A percentile compares a stretch with the other conserved stretches of the same genome.
phyloP scores from a whole-genome alignment of 164 flowering plant species.

The Nymphaea colorata region DNA sequence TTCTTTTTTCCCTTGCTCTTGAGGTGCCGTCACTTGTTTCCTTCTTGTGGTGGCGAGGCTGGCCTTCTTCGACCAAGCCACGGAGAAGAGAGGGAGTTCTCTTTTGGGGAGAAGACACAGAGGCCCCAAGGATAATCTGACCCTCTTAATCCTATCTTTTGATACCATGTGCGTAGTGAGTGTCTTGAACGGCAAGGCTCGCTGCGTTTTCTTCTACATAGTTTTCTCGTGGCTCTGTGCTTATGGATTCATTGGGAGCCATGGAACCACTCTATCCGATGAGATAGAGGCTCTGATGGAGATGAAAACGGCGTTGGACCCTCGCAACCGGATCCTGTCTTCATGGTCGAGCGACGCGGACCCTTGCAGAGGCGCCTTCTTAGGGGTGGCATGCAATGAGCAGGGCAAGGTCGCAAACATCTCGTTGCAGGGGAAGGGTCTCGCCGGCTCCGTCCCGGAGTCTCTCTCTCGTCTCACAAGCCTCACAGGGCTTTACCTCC shows the following conservation, averaged over 20 bases:
- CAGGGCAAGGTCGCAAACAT: slow-evolving; percentile 65
- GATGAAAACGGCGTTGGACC: slow-evolving; percentile 66
- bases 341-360: slow-evolving; percentile 56
- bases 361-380: slow-evolving; percentile 61
- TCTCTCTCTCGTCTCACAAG: slow-evolving; percentile 57
- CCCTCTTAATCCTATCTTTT: too few species aligned
- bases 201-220: too few species aligned
- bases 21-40: too few species aligned
- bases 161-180: too few species aligned
- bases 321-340: slow-evolving; percentile 34
- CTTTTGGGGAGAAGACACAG: too few species aligned
- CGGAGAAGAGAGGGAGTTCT: too few species aligned
- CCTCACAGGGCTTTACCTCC: slow-evolving; percentile 82
- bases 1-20: too few species aligned
- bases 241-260: background rate
- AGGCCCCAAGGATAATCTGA: too few species aligned
- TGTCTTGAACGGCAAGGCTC: too few species aligned
- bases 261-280: background rate
- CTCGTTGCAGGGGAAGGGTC: slow-evolving; percentile 80
- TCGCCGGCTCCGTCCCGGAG: slow-evolving; percentile 49
- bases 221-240: background rate
- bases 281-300: slow-evolving; percentile 50
- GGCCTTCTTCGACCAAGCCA: too few species aligned
- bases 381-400: slow-evolving; percentile 78
- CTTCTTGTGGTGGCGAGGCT: too few species aligned